Base-by-base conservation (phyloP, 805 yeast genomes). In the Candida chauliodis region DNA sequence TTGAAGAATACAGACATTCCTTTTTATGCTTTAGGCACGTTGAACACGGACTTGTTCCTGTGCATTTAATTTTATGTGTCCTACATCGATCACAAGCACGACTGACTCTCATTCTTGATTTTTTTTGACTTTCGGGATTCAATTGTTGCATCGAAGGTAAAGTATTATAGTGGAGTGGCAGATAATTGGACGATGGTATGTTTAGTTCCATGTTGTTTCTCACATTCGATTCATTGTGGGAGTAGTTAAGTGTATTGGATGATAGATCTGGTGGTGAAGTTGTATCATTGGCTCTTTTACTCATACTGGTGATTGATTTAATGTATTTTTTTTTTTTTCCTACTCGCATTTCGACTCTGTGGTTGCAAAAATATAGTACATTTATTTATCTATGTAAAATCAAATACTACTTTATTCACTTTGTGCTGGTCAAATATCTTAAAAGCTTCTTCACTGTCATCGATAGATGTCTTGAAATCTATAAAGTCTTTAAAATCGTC, bases 61-160 rank as follows among this genome's bases (percentile, higher is more conserved):
- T 66, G 51, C 84, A 78, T 47, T 78, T 78, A 41, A 75, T 73
- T 53, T 78, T 77, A 43, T 73, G 78, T 25, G 61, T 56, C 40
- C 78, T 61, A 52, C 84, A 78, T 16, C 78, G 59, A 37, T 71
- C 75, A 45, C 84, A 78, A 1, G 83, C 84, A 44, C 65, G 70
- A 37, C 63, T 58, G 8, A 75, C 81, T 31, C 79, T 52, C 41
- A 64, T 45, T 21, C 73, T 51, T 5, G 46, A 49, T 33, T 36
- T 50, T 11, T 4, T 13, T 29, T 30, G 18, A 4, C 10, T 4
- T 7, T 20, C 28, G 7, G 13, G 29, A 18, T 8, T 21, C 15
- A n/a, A 37, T 30, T 37, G 40, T 3, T 30, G 37, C 3, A 16
- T 14, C 9, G 10, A 16, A 10, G 8, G 40, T 30, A 5, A 34